Percentiles rank a stretch among this genome's conserved stretches.
Evolutionary conservation across 257 asterid genomes (phyloP).

Genomic region (Osmanthus fragrans): DNA sequence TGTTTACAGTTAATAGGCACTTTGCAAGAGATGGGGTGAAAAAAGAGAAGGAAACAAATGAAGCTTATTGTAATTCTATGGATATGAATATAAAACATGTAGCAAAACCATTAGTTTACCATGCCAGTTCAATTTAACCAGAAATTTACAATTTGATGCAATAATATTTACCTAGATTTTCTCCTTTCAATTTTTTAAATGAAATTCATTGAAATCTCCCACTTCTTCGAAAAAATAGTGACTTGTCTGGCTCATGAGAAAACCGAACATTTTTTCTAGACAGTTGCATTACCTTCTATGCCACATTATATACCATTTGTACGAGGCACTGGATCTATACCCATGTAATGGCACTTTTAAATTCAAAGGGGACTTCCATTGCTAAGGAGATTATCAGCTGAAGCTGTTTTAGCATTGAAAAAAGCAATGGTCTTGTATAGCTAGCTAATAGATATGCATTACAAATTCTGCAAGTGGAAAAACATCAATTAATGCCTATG

Average conservation of each 20-base stretch:
- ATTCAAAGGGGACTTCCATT: background rate
- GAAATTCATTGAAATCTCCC: background rate
- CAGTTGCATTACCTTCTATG: background rate
- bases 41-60: constrained; percentile 13
- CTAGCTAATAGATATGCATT: background rate
- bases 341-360: background rate
- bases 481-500: no score
- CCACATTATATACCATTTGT: background rate
- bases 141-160: background rate
- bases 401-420: background rate
- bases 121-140: constrained; percentile 4
- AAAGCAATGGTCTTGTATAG: background rate
- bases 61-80: background rate
- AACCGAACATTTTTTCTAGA: background rate
- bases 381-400: background rate
- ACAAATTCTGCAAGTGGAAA: background rate
- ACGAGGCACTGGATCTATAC: background rate
- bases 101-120: background rate
- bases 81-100: background rate
- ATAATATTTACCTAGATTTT: constrained; percentile 1
- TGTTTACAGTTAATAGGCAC: constrained; percentile 6
- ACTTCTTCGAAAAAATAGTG: background rate
- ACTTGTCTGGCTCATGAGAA: background rate
- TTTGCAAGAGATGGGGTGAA: constrained; percentile 14
- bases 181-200: constrained; percentile 2